Evolutionary conservation across 441 rosid genomes (phyloP), one percentile per base, ranked within the genome.

Genomic region (Populus trichocarpa): DNA sequence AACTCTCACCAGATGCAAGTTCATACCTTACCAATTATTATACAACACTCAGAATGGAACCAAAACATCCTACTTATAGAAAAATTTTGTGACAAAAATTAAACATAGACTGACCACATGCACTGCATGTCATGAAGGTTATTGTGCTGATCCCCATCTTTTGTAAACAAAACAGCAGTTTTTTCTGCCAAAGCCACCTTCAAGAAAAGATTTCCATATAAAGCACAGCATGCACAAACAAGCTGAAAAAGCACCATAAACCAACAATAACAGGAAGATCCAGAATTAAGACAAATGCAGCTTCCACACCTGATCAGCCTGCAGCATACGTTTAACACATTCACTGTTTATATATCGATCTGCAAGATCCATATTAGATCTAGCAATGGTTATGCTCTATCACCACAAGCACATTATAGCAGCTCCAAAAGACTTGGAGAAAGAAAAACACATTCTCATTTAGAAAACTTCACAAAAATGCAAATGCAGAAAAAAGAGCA

Each of bases 111-210:
- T 42, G 73, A 97, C 99, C 99, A 97, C 99, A 95, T 97, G 99
- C 99, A 97, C 85, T 97, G 99, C 99, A 97, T 97, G 87, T 97
- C 99, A 86, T 97, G 99, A 83, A 97, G 98, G 87, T 90, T 95
- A 86, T 91, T 97, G 87, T 95, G 97, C 85, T 92, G 99, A 81
- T 95, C 99, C 57, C 99, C 98, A 69, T 97, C 99, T 84, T 95
- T 97, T 23, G 99, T 97, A 85, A 97, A 97, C 81, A 97, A 81
- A n/a, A 89, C 93, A 81, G 98, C 99, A 79, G 91, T 95, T 87
- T 93, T 95, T 86, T 95, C 99, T 5, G 99, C 99, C 90, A 87
- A 83, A 79, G 89, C 78, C 78, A 97, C 99, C 99, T 97, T 79
- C 79, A 76, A 69, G 71, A 69, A 74, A 75, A 75, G 70, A 61